These are phyloP conservation scores for Mycosphaerelloides madeirae DNA, from an alignment of 2,329 filamentous ascomycete genomes.

Conservation along the genomic window DNA sequence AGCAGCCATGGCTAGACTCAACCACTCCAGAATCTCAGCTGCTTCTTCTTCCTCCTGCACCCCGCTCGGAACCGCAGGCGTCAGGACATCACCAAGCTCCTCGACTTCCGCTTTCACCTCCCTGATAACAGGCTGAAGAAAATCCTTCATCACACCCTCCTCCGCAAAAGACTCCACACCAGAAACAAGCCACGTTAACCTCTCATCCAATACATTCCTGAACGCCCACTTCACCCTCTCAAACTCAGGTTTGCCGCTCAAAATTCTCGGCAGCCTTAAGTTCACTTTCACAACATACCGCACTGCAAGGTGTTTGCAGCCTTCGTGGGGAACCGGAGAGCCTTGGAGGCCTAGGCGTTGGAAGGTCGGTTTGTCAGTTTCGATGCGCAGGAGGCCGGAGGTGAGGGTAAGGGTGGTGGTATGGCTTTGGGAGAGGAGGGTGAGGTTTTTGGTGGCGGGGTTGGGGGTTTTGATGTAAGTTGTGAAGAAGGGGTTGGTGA, in stretches of 20 bases:
- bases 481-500: constrained; percentile 74
- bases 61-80: constrained; percentile 29
- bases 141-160: constrained; percentile 20
- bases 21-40: constrained; percentile 66
- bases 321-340: constrained; percentile 52
- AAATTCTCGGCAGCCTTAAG: constrained; percentile 68
- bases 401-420: constrained; percentile 68
- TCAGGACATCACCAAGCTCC: constrained; percentile 23
- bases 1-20: constrained; percentile 61
- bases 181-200: constrained; percentile 73
- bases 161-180: constrained; percentile 41
- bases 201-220: constrained; percentile 66
- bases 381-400: constrained; percentile 69
- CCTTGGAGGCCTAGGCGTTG: constrained; percentile 78
- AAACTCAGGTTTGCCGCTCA: constrained; percentile 78
- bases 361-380: constrained; percentile 75
- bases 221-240: constrained; percentile 73
- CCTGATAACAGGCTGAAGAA: constrained; percentile 33
- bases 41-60: constrained; percentile 51
- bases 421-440: constrained; percentile 53
- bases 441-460: constrained; percentile 71
- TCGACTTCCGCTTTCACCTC: constrained; percentile 24
- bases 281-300: constrained; percentile 75
- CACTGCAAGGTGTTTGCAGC: constrained; percentile 61
- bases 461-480: constrained; percentile 63